These are phyloP conservation scores for Zoysia japonica DNA, from an alignment of 176 grass and related monocot species.

Conservation along the genomic window DNA sequence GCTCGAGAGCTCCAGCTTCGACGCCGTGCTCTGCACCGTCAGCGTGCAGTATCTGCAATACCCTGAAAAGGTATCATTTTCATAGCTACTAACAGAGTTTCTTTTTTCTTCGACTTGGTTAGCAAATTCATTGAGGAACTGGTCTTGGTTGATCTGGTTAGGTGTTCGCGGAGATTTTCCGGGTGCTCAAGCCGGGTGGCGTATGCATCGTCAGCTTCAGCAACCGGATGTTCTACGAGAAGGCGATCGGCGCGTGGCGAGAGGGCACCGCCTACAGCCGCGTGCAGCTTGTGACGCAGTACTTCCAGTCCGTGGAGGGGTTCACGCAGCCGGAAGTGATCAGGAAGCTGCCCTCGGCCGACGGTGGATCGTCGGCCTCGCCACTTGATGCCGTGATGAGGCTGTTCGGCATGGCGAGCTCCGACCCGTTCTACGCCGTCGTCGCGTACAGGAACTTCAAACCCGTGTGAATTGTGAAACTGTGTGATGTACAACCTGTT, in stretches of 20 bases:
- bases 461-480: conserved; percentile 23
- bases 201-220: conserved; percentile 92
- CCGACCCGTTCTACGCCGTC: conserved; percentile 90
- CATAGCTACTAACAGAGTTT: neutral
- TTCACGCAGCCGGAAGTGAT: conserved; percentile 83
- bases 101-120: neutral
- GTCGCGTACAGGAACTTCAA: conserved; percentile 84
- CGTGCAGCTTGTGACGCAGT: conserved; percentile 79
- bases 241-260: conserved; percentile 80
- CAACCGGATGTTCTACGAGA: conserved; percentile 92
- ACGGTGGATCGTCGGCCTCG: conserved; percentile 31
- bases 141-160: neutral
- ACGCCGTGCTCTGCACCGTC: conserved; percentile 80
- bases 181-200: conserved; percentile 83
- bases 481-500: neutral
- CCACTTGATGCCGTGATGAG: conserved; percentile 61
- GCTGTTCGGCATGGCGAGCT: conserved; percentile 53
- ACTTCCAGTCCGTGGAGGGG: conserved; percentile 80
- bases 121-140: neutral
- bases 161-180: conserved; percentile 88
- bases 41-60: conserved; percentile 84
- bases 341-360: conserved; percentile 54
- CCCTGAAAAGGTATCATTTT: conserved; percentile 62
- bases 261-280: conserved; percentile 84
- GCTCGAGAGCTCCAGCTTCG: conserved; percentile 48